A percentile compares a stretch with the other conserved stretches of the same genome.
phyloP scores from a whole-genome alignment of 2,329 filamentous ascomycete species.

The Alternaria novae-zelandiae region DNA sequence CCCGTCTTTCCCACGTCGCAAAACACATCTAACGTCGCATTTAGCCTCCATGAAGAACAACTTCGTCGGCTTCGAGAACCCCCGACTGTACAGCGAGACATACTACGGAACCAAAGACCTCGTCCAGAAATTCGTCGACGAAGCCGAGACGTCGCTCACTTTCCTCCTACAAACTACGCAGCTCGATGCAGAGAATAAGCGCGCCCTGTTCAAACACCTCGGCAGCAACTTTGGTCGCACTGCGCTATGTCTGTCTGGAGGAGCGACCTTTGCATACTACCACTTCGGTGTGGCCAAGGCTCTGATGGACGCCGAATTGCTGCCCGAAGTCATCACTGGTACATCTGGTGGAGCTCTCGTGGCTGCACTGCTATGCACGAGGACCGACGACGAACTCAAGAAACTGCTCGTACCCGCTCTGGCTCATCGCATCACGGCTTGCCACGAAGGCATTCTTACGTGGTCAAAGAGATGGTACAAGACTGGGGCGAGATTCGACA shows the following conservation, averaged over 20 bases:
- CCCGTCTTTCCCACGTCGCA: background rate
- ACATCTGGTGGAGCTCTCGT: constrained; percentile 94
- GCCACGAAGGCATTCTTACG: constrained; percentile 74
- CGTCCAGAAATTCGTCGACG: constrained; percentile 88
- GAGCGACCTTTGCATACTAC: constrained; percentile 94
- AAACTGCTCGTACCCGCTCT: constrained; percentile 83
- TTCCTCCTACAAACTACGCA: constrained; percentile 73
- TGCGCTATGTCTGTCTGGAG: constrained; percentile 89
- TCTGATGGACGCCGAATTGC: constrained; percentile 79
- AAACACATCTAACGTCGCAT: background rate
- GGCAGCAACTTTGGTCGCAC: constrained; percentile 91
- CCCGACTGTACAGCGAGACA: constrained; percentile 93
- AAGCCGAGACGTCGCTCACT: constrained; percentile 72
- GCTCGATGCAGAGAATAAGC: constrained; percentile 75
- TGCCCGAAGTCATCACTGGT: constrained; percentile 94
- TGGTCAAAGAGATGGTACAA: constrained; percentile 89
- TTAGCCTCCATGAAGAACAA: constrained; percentile 92
- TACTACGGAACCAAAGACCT: constrained; percentile 98
- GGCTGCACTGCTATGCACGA: constrained; percentile 83
- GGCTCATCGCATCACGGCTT: constrained; percentile 83
- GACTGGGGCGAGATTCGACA: constrained; percentile 93
- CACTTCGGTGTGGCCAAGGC: constrained; percentile 94
- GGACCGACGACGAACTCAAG: constrained; percentile 90
- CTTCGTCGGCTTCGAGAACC: constrained; percentile 93
- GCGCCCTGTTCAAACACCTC: constrained; percentile 82